Evolutionary conservation across 176 grass and related monocot species (phyloP), one percentile per base, ranked within the genome.

Genomic region (Carex littledalei): DNA sequence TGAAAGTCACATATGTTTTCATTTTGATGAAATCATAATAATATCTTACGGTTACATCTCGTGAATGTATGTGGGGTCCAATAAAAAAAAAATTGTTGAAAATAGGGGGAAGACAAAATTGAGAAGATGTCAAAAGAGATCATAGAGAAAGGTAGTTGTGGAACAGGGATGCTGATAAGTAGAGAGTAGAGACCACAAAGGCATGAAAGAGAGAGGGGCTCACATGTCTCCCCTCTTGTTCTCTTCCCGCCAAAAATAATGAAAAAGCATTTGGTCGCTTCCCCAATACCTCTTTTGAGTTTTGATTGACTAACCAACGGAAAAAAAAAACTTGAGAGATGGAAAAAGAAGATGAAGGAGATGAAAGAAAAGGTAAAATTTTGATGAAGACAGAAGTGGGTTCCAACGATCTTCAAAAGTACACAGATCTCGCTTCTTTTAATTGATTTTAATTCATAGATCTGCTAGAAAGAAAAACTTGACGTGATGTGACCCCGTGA

Each of bases 161-260:
- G 15, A 68, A 32, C 29, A 67, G 64, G 15, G 64, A 67, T 67
- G 29, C 64, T 34, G 34, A 16, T 14, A 16, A 35, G 24, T 35
- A 37, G 29, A 66, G 63, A 67, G 12, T 57, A 57, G 57, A 60
- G 57, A 60, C 66, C 66, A 69, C 66, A 39, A 39, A 76, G 72
- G 72, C 72, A 76, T 76, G 47, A 76, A 76, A 53, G 45, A 13
- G 20, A 76, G 72, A 31, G 72, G 47, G 72, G 72, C 72, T 54
- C 72, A 76, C 72, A 54, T 76, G 72, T 31, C 72, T 29, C 72
- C 72, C 21, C 22, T 31, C 49, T 29, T 54, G 14, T 53, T 54
- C 11, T 76, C 8, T 76, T 76, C 72, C 47, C 47, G 72, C 72
- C 72, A 76, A 76, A 55, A 52, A 26, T 10, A 43, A 71, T 22